phyloP scores from a whole-genome alignment of 75 land plant species.

The Pinus albicaulis region DNA sequence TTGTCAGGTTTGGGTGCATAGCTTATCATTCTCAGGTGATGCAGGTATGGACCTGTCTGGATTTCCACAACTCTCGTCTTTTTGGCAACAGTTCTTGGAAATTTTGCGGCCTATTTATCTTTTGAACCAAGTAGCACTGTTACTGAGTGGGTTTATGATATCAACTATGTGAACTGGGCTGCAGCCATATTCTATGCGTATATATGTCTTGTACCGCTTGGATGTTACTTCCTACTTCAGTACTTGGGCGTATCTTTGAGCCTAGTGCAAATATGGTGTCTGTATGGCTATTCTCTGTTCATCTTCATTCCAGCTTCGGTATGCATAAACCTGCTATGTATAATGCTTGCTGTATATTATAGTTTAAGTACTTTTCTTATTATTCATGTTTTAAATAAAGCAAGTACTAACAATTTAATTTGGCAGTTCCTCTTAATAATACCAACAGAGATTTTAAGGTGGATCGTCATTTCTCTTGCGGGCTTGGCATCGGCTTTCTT shows the following conservation, averaged over 20 bases:
- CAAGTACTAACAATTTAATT: not conserved
- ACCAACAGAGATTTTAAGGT: constrained; percentile 53
- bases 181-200: constrained; percentile 51
- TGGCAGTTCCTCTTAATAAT: constrained; percentile 56
- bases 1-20: not conserved
- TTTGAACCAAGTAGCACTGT: constrained; percentile 26
- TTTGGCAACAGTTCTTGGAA: constrained; percentile 59
- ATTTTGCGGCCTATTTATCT: constrained; percentile 57
- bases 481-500: constrained; percentile 53
- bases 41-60: constrained; percentile 73
- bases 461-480: constrained; percentile 47
- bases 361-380: not conserved
- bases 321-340: constrained; percentile 15
- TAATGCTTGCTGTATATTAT: not conserved
- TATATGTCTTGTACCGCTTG: constrained; percentile 42
- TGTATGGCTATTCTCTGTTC: constrained; percentile 80
- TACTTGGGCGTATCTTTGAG: constrained; percentile 51
- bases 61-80: constrained; percentile 62
- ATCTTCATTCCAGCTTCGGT: constrained; percentile 49
- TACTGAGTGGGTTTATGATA: constrained; percentile 59
- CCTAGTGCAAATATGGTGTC: constrained; percentile 61
- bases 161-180: constrained; percentile 57
- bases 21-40: constrained; percentile 2
- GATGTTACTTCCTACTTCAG: constrained; percentile 57
- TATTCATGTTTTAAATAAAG: not conserved